These are phyloP conservation scores for Penicillium waksmanii DNA, from an alignment of 495 filamentous ascomycete species.

Conservation along the genomic window DNA sequence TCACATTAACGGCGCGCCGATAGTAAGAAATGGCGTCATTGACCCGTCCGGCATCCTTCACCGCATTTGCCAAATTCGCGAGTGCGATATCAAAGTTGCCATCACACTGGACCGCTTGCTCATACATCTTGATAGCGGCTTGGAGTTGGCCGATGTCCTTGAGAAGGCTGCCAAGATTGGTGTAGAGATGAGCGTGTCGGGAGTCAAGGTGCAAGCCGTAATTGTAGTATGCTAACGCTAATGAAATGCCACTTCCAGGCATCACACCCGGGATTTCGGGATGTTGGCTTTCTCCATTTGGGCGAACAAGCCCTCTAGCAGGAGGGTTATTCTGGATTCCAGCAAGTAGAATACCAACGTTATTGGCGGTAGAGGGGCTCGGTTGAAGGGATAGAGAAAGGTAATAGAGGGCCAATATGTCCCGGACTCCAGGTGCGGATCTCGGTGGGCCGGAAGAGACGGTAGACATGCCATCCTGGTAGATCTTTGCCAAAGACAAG, in stretches of 20 bases:
- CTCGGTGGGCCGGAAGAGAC: slow-evolving; percentile 62
- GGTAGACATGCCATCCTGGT: slow-evolving; percentile 95
- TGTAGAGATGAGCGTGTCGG: slow-evolving; percentile 96
- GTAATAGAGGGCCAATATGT: slow-evolving; percentile 96
- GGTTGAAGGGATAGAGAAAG: slow-evolving; percentile 92
- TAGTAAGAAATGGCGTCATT: slow-evolving; percentile 94
- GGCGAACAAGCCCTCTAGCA: slow-evolving; percentile 37
- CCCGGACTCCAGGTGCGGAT: slow-evolving; percentile 76
- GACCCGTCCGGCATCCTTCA: slow-evolving; percentile 93
- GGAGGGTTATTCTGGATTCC: slow-evolving; percentile 81
- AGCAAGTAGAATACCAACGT: slow-evolving; percentile 94
- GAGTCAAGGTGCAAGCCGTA: slow-evolving; percentile 84
- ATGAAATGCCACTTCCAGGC: slow-evolving; percentile 82
- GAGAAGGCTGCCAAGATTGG: slow-evolving; percentile 90
- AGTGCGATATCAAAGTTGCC: slow-evolving; percentile 94
- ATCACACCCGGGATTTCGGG: slow-evolving; percentile 75
- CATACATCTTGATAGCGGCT: slow-evolving; percentile 95
- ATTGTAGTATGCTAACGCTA: slow-evolving; percentile 93
- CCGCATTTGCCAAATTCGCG: slow-evolving; percentile 95
- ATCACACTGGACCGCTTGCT: slow-evolving; percentile 90
- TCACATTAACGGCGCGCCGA: slow-evolving; percentile 83
- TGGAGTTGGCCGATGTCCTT: slow-evolving; percentile 96
- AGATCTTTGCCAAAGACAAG: slow-evolving; percentile 95
- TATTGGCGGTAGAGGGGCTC: slow-evolving; percentile 97
- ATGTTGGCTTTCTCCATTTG: slow-evolving; percentile 41